Percentiles rank a stretch among this genome's conserved stretches.
Conservation (phyloP, 768 basidiomycete genomes). For the Strobilomyces echinocephalus region DNA sequence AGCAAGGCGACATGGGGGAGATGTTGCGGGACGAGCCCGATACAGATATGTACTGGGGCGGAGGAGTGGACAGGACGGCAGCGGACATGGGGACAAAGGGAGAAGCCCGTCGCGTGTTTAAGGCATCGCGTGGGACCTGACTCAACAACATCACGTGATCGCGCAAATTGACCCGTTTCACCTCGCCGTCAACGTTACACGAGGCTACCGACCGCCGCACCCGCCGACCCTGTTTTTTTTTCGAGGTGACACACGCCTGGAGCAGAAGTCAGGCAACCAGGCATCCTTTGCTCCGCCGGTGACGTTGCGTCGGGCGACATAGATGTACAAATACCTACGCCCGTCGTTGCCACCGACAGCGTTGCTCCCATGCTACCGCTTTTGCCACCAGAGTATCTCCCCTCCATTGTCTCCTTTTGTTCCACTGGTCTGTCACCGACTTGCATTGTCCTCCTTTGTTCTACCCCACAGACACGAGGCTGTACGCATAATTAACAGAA, state of each 20-base stretch:
- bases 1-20: slow-evolving; percentile 30
- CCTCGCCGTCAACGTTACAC: slow-evolving; percentile 30
- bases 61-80: slow-evolving; percentile 29
- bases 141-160: slow-evolving; percentile 36
- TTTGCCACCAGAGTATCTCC: background rate
- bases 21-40: slow-evolving; percentile 30
- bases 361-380: background rate
- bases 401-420: slow-evolving; percentile 17
- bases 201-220: slow-evolving; percentile 24
- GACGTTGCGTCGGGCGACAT: background rate
- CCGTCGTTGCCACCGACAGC: slow-evolving; percentile 1
- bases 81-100: slow-evolving; percentile 17
- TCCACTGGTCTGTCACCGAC: no score
- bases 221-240: background rate
- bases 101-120: slow-evolving; percentile 28
- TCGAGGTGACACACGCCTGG: no score
- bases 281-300: background rate
- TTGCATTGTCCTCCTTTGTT: slow-evolving; percentile 10
- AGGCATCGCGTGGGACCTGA: slow-evolving; percentile 29
- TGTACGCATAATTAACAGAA: slow-evolving; percentile 10
- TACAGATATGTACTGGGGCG: slow-evolving; percentile 33
- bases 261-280: background rate
- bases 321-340: background rate
- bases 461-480: background rate
- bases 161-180: slow-evolving; percentile 21